Base-by-base conservation (phyloP, 768 basidiomycete genomes). In the Mycena chlorophos region DNA sequence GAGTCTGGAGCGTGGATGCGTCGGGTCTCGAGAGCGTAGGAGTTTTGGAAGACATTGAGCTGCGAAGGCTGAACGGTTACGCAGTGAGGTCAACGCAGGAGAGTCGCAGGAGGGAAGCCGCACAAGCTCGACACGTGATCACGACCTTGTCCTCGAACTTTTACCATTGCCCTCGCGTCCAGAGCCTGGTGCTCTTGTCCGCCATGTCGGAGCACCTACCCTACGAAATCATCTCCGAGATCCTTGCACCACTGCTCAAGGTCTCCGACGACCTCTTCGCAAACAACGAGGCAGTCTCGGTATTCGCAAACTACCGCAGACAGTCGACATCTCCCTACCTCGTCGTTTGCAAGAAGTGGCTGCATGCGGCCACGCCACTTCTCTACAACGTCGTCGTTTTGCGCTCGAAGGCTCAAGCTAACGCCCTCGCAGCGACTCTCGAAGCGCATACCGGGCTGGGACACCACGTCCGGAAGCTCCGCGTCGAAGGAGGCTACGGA, bases 261-360 rank as follows among this genome's bases (percentile, higher is more conserved):
- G 27, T 30, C 14, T 17, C 48, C 19, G 48, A 49, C 25, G 29
- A 49, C 17, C 28, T 30, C 25, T 49, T 49, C 29, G 5, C 29
- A 14, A 20, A 47, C 30, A 31, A 4, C 48, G 4, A 25, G 12
- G 23, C 29, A 16, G 28, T 12, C 30, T 29, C 48, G 13, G 23
- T 25, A 19, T 46, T 46, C 20, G 45, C 40, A 20, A 6, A 19
- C 12, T 46, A 27, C n/a, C 6, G 6, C 26, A 25, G 10, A 19
- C 22, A 20, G 10, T 49, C 48, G 14, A 34, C 30, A 12, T 49
- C 48, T 5, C 4, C 26, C 8, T 49, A 49, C 31, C 28, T 49
- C 10, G 17, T 49, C 19, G 48, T 49, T n/a, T 49, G 27, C 48
- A 49, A 49, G 22, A 29, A 34, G 20, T 49, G 48, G 48, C 29